A percentile compares a stretch with the other conserved stretches of the same genome.
These are phyloP conservation scores for Tricholoma sp. DNA, from an alignment of 768 basidiomycete species.

Conservation along the genomic window DNA sequence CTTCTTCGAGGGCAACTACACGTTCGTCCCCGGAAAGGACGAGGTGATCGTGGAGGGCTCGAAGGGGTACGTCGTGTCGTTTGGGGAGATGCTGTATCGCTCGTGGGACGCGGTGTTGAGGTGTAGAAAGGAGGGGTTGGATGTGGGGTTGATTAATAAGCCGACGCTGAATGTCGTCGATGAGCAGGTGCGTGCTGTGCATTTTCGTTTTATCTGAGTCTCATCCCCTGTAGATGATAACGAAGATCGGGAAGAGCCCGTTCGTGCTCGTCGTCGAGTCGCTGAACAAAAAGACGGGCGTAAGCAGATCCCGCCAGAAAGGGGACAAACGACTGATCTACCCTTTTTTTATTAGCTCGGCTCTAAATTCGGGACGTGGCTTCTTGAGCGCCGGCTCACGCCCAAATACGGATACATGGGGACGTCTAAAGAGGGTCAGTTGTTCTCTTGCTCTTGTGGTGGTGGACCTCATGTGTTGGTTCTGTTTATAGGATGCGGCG, in stretches of 20 bases:
- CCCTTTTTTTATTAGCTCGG: slow-evolving; percentile 45
- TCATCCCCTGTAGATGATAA: slow-evolving; percentile 39
- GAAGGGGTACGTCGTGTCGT: slow-evolving; percentile 79
- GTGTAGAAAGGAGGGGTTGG: slow-evolving; percentile 63
- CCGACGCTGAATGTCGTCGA: slow-evolving; percentile 79
- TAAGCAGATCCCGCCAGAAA: slow-evolving; percentile 17
- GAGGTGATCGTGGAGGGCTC: slow-evolving; percentile 47
- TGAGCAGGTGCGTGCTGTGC: slow-evolving; percentile 49
- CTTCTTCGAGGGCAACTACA: slow-evolving; percentile 45
- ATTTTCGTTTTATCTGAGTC: background rate
- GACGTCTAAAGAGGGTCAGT: slow-evolving; percentile 62
- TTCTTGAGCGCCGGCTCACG: slow-evolving; percentile 75
- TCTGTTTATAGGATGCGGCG: slow-evolving; percentile 39
- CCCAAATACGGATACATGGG: slow-evolving; percentile 83
- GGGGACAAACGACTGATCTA: background rate
- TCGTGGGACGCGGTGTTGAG: slow-evolving; percentile 79
- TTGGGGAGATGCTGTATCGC: slow-evolving; percentile 85
- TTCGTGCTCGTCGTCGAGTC: slow-evolving; percentile 87
- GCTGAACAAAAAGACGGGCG: slow-evolving; percentile 86
- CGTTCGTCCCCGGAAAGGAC: background rate
- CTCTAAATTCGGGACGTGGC: slow-evolving; percentile 82
- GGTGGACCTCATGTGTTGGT: background rate
- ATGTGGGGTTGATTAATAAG: slow-evolving; percentile 88
- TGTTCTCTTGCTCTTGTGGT: slow-evolving; percentile 1
- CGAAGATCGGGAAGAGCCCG: slow-evolving; percentile 64